Evolutionary conservation across 2,329 filamentous ascomycete species (phyloP), one percentile per base, ranked within the genome.

Genomic region (Fusarium sp.): DNA sequence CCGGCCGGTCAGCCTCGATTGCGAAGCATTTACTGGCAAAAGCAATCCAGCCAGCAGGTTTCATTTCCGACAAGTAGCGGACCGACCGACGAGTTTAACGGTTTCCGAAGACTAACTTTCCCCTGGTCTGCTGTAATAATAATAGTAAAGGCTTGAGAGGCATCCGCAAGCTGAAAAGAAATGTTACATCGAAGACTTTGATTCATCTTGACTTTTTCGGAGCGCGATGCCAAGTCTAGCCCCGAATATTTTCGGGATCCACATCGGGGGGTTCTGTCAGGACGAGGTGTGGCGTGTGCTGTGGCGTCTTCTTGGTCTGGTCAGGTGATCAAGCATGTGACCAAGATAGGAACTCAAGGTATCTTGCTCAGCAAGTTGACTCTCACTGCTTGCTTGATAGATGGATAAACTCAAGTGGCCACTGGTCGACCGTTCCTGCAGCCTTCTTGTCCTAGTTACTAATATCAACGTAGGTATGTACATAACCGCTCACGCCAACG

Each of bases 81-180:
- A 36, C 68, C 35, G 69, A 62, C 66, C 39, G 67, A 67, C 45
- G 26, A 69, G 63, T 55, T 64, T 55, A 61, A 61, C 61, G 55
- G 42, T 41, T 62, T 42, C 41, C 36, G 22, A 38, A 42, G 52
- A 45, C 33, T 47, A 28, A 12, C 13, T 31, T 28, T 17, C 26
- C 20, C 45, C 44, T 28, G 18, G 9, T 15, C 26, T 69, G 62
- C 44, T 58, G 47, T 47, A 24, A 42, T 31, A 33, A 10, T 33
- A 33, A 33, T 33, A 10, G 9, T 42, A 26, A 47, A 48, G 55
- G 60, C 36, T 63, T 48, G 63, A 48, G 26, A 36, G 39, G 62
- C 69, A 47, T 72, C 74, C 69, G 76, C 75, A 68, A 77, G 76
- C 76, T 78, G 73, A 77, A 76, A 76, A 69, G 72, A 71, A 55